Base-by-base conservation (phyloP, 2,329 filamentous ascomycete genomes). In the Pseudogymnoascus sp. region DNA sequence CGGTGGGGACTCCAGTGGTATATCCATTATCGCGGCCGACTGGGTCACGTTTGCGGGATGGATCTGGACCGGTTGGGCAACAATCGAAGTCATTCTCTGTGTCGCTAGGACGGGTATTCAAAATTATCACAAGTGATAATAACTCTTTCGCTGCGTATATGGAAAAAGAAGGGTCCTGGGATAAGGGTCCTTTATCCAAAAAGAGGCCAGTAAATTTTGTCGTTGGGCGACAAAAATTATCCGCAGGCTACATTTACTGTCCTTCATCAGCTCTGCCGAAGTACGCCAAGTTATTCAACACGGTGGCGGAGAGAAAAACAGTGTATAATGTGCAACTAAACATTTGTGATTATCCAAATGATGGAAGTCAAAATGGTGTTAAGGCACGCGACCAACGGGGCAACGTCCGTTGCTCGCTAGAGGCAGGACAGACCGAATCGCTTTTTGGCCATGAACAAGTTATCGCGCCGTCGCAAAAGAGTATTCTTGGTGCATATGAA, bases 1-100 rank as follows among this genome's bases (percentile, higher is more conserved):
- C 17, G 64, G 60, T 15, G 68, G 63, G 40, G 71, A 66, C 37
- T 50, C 44, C 26, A 50, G 44, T 6, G 44, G 44, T 10, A 50
- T 50, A 8, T 50, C 44, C 44, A 50, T 50, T 50, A 50, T 33
- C 24, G 15, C 44, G n/a, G 44, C 26, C 24, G 41, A 50, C 44
- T 50, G 44, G 26, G 26, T 50, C 44, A 50, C 44, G 44, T 50
- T 50, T 31, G 44, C n/a, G 26, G 44, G 44, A 5, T 31, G 44
- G 26, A 50, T 31, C 8, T 50, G 44, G 44, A 50, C 15, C 44
- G 44, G 44, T 50, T 50, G 44, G 44, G 44, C 44, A 50, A 50
- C 44, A 50, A 50, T 50, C 26, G 44, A 50, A 50, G 44, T 50
- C 44, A 50, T 50, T 15, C 10, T 50, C 26, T 50, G 44, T 50